Percentiles rank a stretch among this genome's conserved stretches.
phyloP scores from a whole-genome alignment of 2,329 filamentous ascomycete genomes.

The Alternaria incomplexa region DNA sequence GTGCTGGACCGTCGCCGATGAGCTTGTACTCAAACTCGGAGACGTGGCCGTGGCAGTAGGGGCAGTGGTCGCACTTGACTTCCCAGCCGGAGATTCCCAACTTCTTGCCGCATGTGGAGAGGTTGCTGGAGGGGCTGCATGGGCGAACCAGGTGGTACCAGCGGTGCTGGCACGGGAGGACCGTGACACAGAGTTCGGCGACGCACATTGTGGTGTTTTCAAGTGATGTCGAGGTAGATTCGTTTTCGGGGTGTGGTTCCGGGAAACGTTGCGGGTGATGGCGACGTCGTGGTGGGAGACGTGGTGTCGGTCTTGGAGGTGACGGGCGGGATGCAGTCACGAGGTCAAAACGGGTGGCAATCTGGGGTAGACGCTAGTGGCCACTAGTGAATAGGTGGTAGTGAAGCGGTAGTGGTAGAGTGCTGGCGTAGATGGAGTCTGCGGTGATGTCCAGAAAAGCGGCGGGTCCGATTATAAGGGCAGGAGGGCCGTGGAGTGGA shows the following conservation, averaged over 20 bases:
- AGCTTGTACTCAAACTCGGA: conserved; percentile 54
- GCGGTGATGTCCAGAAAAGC: conserved; percentile 11
- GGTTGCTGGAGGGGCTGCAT: conserved; percentile 53
- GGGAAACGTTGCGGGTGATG: conserved; percentile 20
- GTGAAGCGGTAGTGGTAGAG: conserved; percentile 13
- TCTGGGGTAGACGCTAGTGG: conserved; percentile 30
- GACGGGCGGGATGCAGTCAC: conserved; percentile 20
- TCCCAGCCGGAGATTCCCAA: conserved; percentile 58
- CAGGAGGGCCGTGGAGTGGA: conserved; percentile 25
- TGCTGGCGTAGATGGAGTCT: conserved; percentile 11
- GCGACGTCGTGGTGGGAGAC: conserved; percentile 31
- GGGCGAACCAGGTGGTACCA: conserved; percentile 57
- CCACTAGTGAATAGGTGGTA: conserved; percentile 22
- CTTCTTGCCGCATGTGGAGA: conserved; percentile 55
- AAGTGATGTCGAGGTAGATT: conserved; percentile 36
- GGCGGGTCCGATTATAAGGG: conserved; percentile 29
- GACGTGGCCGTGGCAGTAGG: conserved; percentile 54
- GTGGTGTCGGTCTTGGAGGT: conserved; percentile 11
- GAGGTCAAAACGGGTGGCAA: conserved; percentile 28
- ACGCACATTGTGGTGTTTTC: conserved; percentile 53
- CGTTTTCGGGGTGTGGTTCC: conserved; percentile 27
- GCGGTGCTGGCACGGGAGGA: conserved; percentile 55
- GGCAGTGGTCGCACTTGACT: conserved; percentile 55
- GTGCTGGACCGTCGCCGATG: conserved; percentile 49
- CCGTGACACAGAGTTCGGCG: conserved; percentile 57